Conservation (phyloP, 2,329 filamentous ascomycete genomes). For the Huntiella moniliformis region DNA sequence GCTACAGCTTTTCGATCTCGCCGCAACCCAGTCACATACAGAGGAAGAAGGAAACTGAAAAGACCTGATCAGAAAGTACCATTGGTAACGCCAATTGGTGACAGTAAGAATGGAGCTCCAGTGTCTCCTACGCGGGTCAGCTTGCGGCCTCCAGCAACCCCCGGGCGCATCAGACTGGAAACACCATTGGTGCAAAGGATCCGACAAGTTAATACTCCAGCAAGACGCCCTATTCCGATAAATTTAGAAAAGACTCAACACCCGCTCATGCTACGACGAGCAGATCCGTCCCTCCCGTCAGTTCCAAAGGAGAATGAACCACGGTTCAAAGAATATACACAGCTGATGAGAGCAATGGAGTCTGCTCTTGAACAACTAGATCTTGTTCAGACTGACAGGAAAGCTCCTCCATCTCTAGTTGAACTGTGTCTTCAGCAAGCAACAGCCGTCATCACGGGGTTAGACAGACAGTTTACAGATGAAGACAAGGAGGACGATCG, state of each 20-base stretch:
- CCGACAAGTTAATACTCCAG: conserved; percentile 11
- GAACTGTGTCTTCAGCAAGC: conserved; percentile 20
- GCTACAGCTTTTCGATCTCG: too few species aligned
- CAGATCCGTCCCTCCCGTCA: too few species aligned
- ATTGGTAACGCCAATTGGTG: too few species aligned
- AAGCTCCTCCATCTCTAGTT: conserved; percentile 16
- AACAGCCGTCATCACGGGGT: conserved; percentile 3
- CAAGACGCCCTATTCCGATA: not conserved
- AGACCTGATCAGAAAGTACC: too few species aligned
- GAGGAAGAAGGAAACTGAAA: too few species aligned
- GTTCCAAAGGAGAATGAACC: too few species aligned
- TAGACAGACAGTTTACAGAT: conserved; percentile 2
- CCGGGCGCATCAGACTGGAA: conserved; percentile 15
- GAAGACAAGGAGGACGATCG: conserved; percentile 16
- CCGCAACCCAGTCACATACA: too few species aligned
- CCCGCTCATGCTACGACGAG: too few species aligned
- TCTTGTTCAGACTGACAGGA: not conserved
- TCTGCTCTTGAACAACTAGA: conserved; percentile 1
- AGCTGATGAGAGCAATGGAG: conserved; percentile 7
- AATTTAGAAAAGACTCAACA: too few species aligned
- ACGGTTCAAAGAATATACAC: conserved; percentile 9
- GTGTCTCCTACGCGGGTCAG: not conserved
- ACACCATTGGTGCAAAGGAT: conserved; percentile 18
- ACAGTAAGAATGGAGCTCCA: too few species aligned
- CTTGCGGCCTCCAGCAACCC: conserved; percentile 8